A percentile compares a stretch with the other conserved stretches of the same genome.
Conservation (phyloP, 1,139 yeast species). For the Suhomyces taliae region DNA sequence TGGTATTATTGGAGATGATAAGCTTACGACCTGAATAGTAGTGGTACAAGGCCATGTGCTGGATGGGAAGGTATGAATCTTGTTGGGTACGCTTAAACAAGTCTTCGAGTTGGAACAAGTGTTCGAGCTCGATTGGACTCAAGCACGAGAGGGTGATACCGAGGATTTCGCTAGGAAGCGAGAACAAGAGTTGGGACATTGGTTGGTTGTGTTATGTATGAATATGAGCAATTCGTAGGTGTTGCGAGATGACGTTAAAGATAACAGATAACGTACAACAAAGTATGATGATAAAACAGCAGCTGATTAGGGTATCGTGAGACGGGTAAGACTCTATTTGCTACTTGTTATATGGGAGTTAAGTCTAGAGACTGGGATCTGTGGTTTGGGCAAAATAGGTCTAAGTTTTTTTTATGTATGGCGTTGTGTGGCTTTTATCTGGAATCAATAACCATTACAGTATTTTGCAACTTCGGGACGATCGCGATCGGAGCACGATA, state of each 20-base stretch:
- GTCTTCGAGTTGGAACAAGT: slow-evolving; percentile 15
- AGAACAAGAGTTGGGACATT: slow-evolving; percentile 5
- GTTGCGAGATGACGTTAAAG: too few species aligned
- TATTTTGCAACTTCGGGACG: background rate
- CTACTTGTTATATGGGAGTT: too few species aligned
- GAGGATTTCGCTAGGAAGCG: slow-evolving; percentile 18
- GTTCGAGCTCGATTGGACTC: slow-evolving; percentile 16
- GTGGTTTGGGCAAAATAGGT: too few species aligned
- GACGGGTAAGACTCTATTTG: too few species aligned
- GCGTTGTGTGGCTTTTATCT: background rate
- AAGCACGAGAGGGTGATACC: slow-evolving; percentile 17
- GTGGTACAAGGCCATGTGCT: slow-evolving; percentile 20
- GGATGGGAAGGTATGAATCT: slow-evolving; percentile 13
- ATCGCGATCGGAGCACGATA: too few species aligned
- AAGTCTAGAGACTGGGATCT: too few species aligned
- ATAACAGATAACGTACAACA: too few species aligned
- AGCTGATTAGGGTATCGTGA: too few species aligned
- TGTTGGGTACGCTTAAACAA: slow-evolving; percentile 1
- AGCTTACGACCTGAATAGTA: slow-evolving; percentile 14
- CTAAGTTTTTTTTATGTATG: background rate
- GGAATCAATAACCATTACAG: slow-evolving; percentile 4
- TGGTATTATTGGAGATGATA: slow-evolving; percentile 16
- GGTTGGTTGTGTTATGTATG: background rate
- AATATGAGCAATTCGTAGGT: too few species aligned
- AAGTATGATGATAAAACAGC: too few species aligned